Conservation (phyloP, 2,329 filamentous ascomycete genomes). For the Beauveria medogensis region DNA sequence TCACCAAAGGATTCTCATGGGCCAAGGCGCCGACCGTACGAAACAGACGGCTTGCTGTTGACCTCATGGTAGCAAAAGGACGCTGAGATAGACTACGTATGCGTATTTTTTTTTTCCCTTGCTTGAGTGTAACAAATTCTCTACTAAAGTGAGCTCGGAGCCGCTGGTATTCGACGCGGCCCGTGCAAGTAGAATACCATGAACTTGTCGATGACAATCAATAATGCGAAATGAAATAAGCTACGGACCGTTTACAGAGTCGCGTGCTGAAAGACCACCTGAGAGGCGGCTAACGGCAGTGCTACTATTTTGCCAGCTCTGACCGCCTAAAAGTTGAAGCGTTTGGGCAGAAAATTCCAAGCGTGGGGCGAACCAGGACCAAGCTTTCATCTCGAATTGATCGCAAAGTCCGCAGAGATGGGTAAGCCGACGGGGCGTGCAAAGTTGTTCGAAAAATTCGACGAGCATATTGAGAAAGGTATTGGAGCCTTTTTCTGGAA, state of each 20-base stretch:
- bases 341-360: slow-evolving; percentile 24
- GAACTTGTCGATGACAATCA: not conserved
- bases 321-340: slow-evolving; percentile 45
- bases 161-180: not conserved
- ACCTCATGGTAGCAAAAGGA: slow-evolving; percentile 25
- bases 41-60: slow-evolving; percentile 29
- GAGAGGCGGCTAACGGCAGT: not conserved
- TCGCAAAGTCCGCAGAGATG: slow-evolving; percentile 34
- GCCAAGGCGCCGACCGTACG: slow-evolving; percentile 22
- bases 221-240: not conserved
- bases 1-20: slow-evolving; percentile 86
- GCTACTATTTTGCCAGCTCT: slow-evolving; percentile 31
- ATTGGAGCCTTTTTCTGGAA: slow-evolving; percentile 9
- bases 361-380: slow-evolving; percentile 20
- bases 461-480: slow-evolving; percentile 58
- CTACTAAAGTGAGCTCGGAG: not conserved
- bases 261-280: not conserved
- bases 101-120: too few species aligned
- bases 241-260: not conserved
- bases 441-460: slow-evolving; percentile 53
- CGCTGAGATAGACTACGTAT: not conserved
- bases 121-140: not conserved
- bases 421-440: slow-evolving; percentile 44
- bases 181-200: not conserved
- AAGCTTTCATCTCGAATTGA: slow-evolving; percentile 13